Percentiles rank a stretch among this genome's conserved stretches.
phyloP scores from a whole-genome alignment of 2,329 filamentous ascomycete species.

The Fusarium buxicola region DNA sequence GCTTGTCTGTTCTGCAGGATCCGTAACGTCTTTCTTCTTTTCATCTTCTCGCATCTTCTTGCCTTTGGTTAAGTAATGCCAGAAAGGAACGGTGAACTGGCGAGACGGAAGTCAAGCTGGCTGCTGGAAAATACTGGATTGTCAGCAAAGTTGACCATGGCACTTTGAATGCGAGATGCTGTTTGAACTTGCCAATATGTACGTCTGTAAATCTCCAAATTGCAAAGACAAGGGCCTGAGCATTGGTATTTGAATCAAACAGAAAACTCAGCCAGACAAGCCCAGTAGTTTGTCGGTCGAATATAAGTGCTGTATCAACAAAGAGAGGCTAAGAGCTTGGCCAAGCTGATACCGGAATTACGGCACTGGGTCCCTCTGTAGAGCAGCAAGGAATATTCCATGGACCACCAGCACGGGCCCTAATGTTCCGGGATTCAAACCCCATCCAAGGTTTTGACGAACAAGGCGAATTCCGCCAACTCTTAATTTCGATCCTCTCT shows the following conservation, averaged over 20 bases:
- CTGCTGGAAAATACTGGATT: background rate
- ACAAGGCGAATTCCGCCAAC: background rate
- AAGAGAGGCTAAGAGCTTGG: constrained; percentile 5
- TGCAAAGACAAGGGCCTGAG: background rate
- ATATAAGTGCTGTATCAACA: background rate
- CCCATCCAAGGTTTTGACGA: background rate
- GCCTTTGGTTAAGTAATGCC: background rate
- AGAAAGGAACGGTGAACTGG: background rate
- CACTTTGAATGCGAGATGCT: background rate
- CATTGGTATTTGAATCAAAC: background rate
- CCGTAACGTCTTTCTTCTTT: background rate
- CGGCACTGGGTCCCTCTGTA: constrained; percentile 6
- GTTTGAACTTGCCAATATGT: background rate
- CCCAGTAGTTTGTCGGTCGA: background rate
- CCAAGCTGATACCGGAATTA: constrained; percentile 9
- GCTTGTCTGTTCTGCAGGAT: background rate
- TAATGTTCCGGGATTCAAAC: constrained; percentile 8
- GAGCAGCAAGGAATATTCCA: constrained; percentile 2
- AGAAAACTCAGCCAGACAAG: too few species aligned
- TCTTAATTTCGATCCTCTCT: background rate
- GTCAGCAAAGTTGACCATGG: background rate
- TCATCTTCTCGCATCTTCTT: background rate
- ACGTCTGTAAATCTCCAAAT: background rate
- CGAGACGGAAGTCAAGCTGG: background rate
- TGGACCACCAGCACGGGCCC: constrained; percentile 10